phyloP scores from a whole-genome alignment of 768 basidiomycete species.

The Wakefieldia striispora region DNA sequence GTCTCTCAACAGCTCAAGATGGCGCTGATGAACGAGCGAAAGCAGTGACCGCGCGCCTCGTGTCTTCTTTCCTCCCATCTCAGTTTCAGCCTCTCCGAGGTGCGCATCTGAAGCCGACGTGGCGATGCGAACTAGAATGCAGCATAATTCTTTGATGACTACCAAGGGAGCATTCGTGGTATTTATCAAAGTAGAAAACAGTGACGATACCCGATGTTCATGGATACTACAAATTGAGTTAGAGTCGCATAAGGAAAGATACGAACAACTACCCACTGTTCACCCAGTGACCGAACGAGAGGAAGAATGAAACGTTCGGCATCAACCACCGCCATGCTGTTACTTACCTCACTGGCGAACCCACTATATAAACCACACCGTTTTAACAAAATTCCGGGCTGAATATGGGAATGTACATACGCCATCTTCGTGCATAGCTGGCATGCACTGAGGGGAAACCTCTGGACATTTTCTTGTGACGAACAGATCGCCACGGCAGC shows the following conservation, averaged over 20 bases:
- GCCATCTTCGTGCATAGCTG: conserved; percentile 44
- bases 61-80: conserved; percentile 3
- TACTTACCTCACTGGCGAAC: conserved; percentile 47
- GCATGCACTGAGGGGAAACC: conserved; percentile 38
- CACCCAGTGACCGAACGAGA: conserved; percentile 41
- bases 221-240: conserved; percentile 28
- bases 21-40: conserved; percentile 61
- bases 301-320: conserved; percentile 57
- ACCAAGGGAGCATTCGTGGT: conserved; percentile 17
- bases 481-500: conserved; percentile 64
- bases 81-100: background rate
- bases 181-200: conserved; percentile 34
- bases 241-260: background rate
- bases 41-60: conserved; percentile 40
- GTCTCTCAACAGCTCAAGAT: conserved; percentile 48
- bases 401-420: conserved; percentile 37
- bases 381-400: background rate
- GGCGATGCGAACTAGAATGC: conserved; percentile 22
- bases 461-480: conserved; percentile 54
- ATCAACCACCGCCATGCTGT: conserved; percentile 46
- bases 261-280: conserved; percentile 34
- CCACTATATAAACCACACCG: conserved; percentile 31
- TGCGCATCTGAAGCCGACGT: conserved; percentile 3
- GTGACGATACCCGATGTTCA: conserved; percentile 24
- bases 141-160: conserved; percentile 22